Base-by-base conservation (phyloP, 2,329 filamentous ascomycete species). In the Epichloe brachyelytri region DNA sequence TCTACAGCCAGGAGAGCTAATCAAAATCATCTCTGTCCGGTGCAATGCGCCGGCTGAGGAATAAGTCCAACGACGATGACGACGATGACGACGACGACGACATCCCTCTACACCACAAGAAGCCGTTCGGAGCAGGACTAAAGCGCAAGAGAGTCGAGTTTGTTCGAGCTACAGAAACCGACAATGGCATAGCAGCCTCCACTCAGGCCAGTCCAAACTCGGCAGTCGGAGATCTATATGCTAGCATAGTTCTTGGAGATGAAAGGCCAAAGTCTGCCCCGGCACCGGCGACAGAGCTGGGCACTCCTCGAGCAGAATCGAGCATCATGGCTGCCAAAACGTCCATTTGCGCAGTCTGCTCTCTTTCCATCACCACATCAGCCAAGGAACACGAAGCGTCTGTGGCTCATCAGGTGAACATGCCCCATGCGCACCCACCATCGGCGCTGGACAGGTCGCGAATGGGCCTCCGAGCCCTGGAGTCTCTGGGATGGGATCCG, bases 401-500 rank as follows among this genome's bases (percentile, higher is more conserved):
- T 34, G 73, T 87, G 50, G 80, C 82, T 6, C 86, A 90, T 60
- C 85, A 89, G 68, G 76, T 86, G 38, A 82, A 78, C 54, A 70
- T 88, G 1, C 64, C 72, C 4, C 84, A 88, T 61, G 83, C 83
- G 0, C 80, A 86, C 53, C 83, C 84, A 6, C 86, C 86, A 1
- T 88, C 85, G 0, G 75, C 82, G 14, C 69, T 89, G 19, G 82
- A 88, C 64, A 76, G 86, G 36, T 77, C 73, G 4, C 76, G 85
- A 44, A 85, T 86, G 73, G 86, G 86, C 0, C 69, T 89, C 6
- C 70, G 76, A 5, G 78, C 85, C 30, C 74, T 90, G 34, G 71
- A 79, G 49, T 73, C 78, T 0, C 77, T 85, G 53, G 86, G 86
- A 30, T 90, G 85, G 80, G 82, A 90, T 58, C 83, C 0, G 86